Percentiles rank a stretch among this genome's conserved stretches.
These are phyloP conservation scores for Pseudogymnoascus sp. DNA, from an alignment of 2,329 filamentous ascomycete genomes.

Conservation along the genomic window DNA sequence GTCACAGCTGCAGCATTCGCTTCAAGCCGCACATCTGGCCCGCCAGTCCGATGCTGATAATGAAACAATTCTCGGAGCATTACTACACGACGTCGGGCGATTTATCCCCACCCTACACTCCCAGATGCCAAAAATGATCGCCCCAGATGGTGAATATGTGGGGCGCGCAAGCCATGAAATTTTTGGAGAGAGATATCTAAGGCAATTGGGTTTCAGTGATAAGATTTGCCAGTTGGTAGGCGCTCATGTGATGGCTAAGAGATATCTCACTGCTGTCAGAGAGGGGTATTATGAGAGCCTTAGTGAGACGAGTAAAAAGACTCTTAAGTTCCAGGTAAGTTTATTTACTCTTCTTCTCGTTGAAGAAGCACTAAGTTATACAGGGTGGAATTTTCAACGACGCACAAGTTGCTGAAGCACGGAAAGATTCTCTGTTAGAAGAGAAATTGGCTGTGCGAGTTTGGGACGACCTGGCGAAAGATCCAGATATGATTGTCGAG, in stretches of 20 bases:
- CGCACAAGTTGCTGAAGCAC: slow-evolving; percentile 14
- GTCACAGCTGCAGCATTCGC: slow-evolving; percentile 12
- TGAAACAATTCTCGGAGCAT: slow-evolving; percentile 14
- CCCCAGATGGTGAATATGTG: slow-evolving; percentile 12
- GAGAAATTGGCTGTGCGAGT: slow-evolving; percentile 14
- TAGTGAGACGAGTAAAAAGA: slow-evolving; percentile 16
- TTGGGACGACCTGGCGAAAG: slow-evolving; percentile 16
- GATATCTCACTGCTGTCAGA: slow-evolving; percentile 15
- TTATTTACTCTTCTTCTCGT: background rate
- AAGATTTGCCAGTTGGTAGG: slow-evolving; percentile 10
- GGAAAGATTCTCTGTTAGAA: slow-evolving; percentile 14
- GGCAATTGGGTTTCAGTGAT: slow-evolving; percentile 8
- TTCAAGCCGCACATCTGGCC: slow-evolving; percentile 14
- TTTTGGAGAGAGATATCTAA: slow-evolving; percentile 12
- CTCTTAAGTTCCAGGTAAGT: slow-evolving; percentile 13
- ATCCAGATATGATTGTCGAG: slow-evolving; percentile 3
- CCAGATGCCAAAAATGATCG: slow-evolving; percentile 15
- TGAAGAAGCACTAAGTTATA: background rate
- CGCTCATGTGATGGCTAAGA: slow-evolving; percentile 15
- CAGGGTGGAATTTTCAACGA: slow-evolving; percentile 14
- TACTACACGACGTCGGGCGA: slow-evolving; percentile 16
- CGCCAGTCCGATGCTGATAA: background rate
- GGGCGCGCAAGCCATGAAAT: slow-evolving; percentile 15
- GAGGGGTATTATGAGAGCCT: slow-evolving; percentile 14
- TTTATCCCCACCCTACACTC: slow-evolving; percentile 12